Evolutionary conservation across 177 flowering plant genomes (phyloP), one percentile per base, ranked within the genome.

Genomic region (Vitis hybrid): DNA sequence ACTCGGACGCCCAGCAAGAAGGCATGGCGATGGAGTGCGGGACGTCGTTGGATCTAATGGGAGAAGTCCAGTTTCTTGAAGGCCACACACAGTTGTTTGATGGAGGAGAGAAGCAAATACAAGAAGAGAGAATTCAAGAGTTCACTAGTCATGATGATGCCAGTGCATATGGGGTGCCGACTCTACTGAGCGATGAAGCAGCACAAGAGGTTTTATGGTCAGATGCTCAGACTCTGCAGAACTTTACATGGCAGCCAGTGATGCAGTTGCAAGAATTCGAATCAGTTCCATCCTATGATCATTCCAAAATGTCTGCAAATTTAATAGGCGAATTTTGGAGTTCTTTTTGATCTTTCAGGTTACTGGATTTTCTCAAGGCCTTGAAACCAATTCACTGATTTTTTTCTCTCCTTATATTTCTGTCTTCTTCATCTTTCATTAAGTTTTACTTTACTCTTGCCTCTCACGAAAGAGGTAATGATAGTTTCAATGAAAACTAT

Each of bases 191-290:
- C 30, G 79, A 79, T 48, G 79, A 71, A 19, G 32, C 68, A 15
- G 70, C 7, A 15, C 76, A 77, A 59, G 85, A 74, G 45, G 69
- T 34, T 10, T 18, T 76, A 12, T 78, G 81, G 81, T 65, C 79
- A 10, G 86, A 78, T 13, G 64, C 55, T 3, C 32, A 60, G 5
- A 65, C 64, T 13, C 51, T 69, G 65, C 64, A 69, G 1, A 72
- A 67, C 59, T 69, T 80, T 32, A 30, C 68, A 15, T 81, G 75
- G 82, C 76, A 79, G 60, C 61, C 74, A 8, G 54, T 34, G 67
- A 30, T 48, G 54, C 77, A 81, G 23, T 21, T 75, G 18, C 82
- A 73, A 51, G 80, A 77, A 6, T 69, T 70, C 18, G 83, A 74
- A 48, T 23, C 64, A 26, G 61, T 60, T 5, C n/a, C 34, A 0